Evolutionary conservation across 208 protist species (phyloP).

Genomic region (Novymonas esmeraldas): DNA sequence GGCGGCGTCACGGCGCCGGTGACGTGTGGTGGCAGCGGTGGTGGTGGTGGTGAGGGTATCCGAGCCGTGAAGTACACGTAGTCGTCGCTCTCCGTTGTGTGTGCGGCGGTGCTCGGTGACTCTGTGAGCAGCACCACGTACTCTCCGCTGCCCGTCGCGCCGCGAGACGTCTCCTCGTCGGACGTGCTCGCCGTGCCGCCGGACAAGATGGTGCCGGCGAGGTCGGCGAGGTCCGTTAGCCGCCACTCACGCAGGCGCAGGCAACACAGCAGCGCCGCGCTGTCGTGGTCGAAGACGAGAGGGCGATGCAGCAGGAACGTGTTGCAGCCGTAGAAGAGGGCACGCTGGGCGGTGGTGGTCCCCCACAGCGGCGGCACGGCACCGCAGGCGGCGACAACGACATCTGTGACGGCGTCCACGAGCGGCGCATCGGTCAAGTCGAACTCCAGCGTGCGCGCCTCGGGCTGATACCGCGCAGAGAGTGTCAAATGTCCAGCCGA

Average conservation of each 20-base stretch:
- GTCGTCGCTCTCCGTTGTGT: neutral
- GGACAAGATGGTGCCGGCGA: conserved; percentile 2
- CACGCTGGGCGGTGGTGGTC: neutral
- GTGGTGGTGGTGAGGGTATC: too few species aligned
- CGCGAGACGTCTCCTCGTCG: neutral
- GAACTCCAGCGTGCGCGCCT: conserved; percentile 20
- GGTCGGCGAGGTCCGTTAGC: neutral
- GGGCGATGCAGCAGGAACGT: conserved; percentile 23
- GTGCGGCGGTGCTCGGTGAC: neutral
- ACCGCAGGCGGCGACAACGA: conserved; percentile 5
- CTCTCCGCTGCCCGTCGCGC: neutral
- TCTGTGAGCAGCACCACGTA: conserved; percentile 8
- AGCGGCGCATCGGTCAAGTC: conserved; percentile 22
- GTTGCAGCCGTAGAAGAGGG: conserved; percentile 34
- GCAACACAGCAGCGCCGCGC: conserved; percentile 7
- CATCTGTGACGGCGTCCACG: conserved; percentile 18
- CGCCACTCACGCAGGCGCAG: conserved; percentile 17
- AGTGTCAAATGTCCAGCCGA: neutral
- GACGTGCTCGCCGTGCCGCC: neutral
- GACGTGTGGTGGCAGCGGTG: neutral
- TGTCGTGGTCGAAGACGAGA: conserved; percentile 8
- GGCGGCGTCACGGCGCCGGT: neutral
- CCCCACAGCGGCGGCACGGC: neutral
- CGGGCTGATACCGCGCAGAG: conserved; percentile 18
- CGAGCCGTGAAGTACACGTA: conserved; percentile 9